phyloP scores from a whole-genome alignment of 2,329 filamentous ascomycete genomes.

The Coccinonectria pachysandricola region DNA sequence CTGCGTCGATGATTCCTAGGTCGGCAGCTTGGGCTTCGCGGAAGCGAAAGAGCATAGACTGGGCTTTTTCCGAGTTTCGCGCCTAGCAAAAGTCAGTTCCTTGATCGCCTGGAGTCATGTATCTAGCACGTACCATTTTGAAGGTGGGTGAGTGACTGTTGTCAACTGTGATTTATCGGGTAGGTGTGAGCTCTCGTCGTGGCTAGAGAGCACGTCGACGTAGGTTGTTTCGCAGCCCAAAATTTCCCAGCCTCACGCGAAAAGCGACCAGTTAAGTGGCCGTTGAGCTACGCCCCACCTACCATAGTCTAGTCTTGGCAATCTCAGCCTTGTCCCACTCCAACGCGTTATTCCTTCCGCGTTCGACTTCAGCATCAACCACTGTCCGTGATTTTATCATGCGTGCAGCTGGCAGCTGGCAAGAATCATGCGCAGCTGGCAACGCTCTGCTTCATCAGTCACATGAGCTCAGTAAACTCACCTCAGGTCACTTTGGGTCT shows the following conservation, averaged over 20 bases:
- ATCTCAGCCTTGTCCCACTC: conserved; percentile 11
- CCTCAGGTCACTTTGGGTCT: too few species aligned
- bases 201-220: conserved; percentile 5
- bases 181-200: conserved; percentile 3
- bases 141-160: too few species aligned
- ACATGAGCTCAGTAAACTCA: too few species aligned
- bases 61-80: conserved; percentile 95
- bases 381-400: conserved; percentile 3
- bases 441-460: too few species aligned
- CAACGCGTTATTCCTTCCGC: conserved; percentile 1
- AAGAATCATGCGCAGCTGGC: too few species aligned
- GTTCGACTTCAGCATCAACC: conserved; percentile 4
- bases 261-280: neutral
- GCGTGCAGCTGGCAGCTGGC: too few species aligned
- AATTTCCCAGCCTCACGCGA: conserved; percentile 18
- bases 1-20: conserved; percentile 89
- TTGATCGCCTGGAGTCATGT: too few species aligned
- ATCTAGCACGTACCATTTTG: conserved; percentile 20
- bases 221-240: conserved; percentile 11
- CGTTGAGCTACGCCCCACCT: conserved; percentile 7
- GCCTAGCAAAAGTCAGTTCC: conserved; percentile 48
- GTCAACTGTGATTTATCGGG: conserved; percentile 4
- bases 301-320: conserved; percentile 3
- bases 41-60: conserved; percentile 99
- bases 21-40: conserved; percentile 94